Evolutionary conservation across 2,329 filamentous ascomycete genomes (phyloP).

Genomic region (Thielaviopsis euricoi): DNA sequence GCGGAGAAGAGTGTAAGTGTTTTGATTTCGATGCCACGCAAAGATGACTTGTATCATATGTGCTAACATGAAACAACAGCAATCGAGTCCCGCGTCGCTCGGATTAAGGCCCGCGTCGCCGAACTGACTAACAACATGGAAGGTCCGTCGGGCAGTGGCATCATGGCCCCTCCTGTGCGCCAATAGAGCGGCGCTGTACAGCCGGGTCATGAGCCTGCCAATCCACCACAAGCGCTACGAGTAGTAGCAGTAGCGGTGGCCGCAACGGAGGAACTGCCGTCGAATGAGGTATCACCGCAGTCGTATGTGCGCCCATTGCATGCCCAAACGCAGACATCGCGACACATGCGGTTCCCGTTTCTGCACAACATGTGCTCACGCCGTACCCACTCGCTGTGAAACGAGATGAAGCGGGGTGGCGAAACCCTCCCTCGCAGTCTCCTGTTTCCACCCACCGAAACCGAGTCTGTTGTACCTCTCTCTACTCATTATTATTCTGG

Average conservation of each 20-base stretch:
- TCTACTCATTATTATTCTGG: background rate
- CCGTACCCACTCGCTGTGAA: background rate
- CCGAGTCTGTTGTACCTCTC: background rate
- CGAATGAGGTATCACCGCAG: background rate
- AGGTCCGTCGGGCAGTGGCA: constrained; percentile 24
- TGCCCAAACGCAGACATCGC: background rate
- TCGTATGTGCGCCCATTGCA: too few species aligned
- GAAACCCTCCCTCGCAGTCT: background rate
- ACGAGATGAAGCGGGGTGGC: background rate
- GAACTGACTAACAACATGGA: constrained; percentile 83
- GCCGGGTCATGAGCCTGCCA: background rate
- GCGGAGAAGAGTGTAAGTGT: constrained; percentile 78
- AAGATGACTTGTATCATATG: background rate
- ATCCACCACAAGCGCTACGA: background rate
- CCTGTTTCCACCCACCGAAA: too few species aligned
- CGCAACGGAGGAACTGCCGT: too few species aligned
- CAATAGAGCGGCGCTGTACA: constrained; percentile 4
- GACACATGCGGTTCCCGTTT: background rate
- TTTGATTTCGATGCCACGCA: background rate
- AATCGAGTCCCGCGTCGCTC: constrained; percentile 88
- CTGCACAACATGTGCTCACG: background rate
- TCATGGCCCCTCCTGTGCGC: constrained; percentile 18
- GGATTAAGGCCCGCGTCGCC: constrained; percentile 93
- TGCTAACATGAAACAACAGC: constrained; percentile 33
- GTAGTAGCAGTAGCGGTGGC: too few species aligned